Percentiles rank a stretch among this genome's conserved stretches.
phyloP scores from a whole-genome alignment of 2,329 filamentous ascomycete species.

The Fusarium robinianum region DNA sequence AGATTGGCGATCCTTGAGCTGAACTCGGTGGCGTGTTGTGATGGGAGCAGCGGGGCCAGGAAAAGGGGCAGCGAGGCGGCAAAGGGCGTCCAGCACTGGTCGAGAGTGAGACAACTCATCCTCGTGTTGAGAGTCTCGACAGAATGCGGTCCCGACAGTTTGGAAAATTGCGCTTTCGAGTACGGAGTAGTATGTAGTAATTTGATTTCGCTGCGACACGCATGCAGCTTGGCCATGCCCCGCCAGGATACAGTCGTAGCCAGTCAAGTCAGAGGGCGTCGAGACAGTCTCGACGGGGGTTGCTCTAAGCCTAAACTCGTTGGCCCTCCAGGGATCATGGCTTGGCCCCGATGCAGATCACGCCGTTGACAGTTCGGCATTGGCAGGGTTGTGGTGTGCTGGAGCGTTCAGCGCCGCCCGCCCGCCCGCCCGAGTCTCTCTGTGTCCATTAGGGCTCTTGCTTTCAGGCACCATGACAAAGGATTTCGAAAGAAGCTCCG shows the following conservation, averaged over 20 bases:
- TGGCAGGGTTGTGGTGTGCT: conserved; percentile 20
- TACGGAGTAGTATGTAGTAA: too few species aligned
- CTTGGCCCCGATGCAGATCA: conserved; percentile 39
- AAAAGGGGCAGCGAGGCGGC: conserved; percentile 14
- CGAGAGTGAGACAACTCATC: conserved; percentile 24
- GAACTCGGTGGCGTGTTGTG: conserved; percentile 20
- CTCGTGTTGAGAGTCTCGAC: conserved; percentile 33
- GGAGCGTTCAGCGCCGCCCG: conserved; percentile 15
- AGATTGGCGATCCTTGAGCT: conserved; percentile 32
- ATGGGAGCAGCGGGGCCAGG: conserved; percentile 15
- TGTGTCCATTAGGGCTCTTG: conserved; percentile 1
- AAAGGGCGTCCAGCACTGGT: conserved; percentile 16
- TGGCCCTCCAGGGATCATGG: conserved; percentile 35
- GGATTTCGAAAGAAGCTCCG: background rate
- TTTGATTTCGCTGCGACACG: conserved; percentile 36
- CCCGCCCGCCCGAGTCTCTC: conserved; percentile 17
- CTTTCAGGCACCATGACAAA: background rate
- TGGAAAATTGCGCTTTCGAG: conserved; percentile 44
- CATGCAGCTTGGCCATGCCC: conserved; percentile 28
- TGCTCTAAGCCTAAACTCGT: conserved; percentile 33
- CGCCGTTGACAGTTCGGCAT: conserved; percentile 39
- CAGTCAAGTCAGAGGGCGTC: conserved; percentile 26
- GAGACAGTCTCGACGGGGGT: conserved; percentile 33
- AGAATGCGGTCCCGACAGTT: conserved; percentile 41
- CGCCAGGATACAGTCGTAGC: conserved; percentile 24